Base-by-base conservation (phyloP, 768 basidiomycete species). In the Clathrus columnatus region DNA sequence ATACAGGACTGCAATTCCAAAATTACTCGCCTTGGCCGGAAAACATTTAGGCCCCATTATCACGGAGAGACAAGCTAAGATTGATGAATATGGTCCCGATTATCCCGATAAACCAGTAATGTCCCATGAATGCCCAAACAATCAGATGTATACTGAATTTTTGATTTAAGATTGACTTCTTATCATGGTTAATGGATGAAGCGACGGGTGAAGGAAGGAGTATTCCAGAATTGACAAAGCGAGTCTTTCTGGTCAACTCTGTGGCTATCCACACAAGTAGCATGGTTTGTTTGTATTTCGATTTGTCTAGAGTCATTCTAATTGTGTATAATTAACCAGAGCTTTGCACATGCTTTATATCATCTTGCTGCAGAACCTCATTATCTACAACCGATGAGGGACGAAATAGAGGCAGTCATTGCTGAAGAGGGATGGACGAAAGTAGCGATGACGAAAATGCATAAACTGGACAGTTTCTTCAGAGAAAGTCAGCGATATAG, bases 381-480 rank as follows among this genome's bases (percentile, higher is more conserved):
- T 48, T 72, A 65, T 45, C 51, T 68, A 2, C 61, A 63, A 23
- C 64, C 68, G 0, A 62, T 70, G 32, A 63, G 68, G 7, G 65
- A 64, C 24, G 70, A 71, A 48, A 60, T 69, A 23, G 65, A 67
- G 23, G 50, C 41, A 4, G 56, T 64, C 43, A 51, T 74, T 5
- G 42, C 55, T 0, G 55, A 63, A 24, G 64, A 58, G 59, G 70
- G 52, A 46, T 77, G 75, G 74, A 68, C 69, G 2, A 79, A 77
- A 60, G 62, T 62, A 14, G 69, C 72, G 0, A 60, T 76, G 54
- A 65, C 68, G 10, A 65, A 69, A 47, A 72, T 79, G 73, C 62
- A 60, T 49, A 73, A 70, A 59, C 50, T 77, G 2, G 80, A 81
- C 58, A 80, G 78, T 58, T 78, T 81, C 61, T 49, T 81, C 18